These are phyloP conservation scores for Orobanche coerulescens DNA, from an alignment of 257 asterid species.

Conservation along the genomic window DNA sequence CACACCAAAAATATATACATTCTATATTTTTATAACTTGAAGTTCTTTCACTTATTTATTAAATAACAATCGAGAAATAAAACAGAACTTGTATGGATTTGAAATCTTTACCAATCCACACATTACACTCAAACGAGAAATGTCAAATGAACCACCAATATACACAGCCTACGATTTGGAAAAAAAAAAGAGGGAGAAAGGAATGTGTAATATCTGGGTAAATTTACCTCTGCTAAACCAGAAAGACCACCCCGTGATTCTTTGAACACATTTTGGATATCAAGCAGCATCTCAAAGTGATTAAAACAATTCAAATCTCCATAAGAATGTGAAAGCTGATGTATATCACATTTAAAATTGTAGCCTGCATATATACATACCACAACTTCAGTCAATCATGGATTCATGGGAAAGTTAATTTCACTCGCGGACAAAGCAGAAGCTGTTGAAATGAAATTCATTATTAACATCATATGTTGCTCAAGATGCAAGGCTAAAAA, in stretches of 20 bases:
- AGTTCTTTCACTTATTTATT: too few relatives aligned
- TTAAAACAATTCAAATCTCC: slow-evolving; percentile 67
- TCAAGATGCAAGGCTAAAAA: slow-evolving; percentile 9
- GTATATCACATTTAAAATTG: slow-evolving; percentile 79
- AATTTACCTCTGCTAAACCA: slow-evolving; percentile 73
- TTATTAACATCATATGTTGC: background rate
- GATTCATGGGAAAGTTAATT: slow-evolving; percentile 2
- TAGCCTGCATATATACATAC: slow-evolving; percentile 45
- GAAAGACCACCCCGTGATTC: slow-evolving; percentile 85
- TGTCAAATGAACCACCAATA: too few relatives aligned
- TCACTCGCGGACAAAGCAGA: background rate
- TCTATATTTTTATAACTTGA: too few relatives aligned
- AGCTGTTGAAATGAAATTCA: background rate
- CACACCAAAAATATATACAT: too few relatives aligned
- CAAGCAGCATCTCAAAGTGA: slow-evolving; percentile 83
- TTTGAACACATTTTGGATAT: slow-evolving; percentile 81
- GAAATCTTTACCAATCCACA: too few relatives aligned
- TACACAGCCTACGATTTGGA: too few relatives aligned
- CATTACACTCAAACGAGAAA: too few relatives aligned
- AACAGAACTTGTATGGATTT: too few relatives aligned
- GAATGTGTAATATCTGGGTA: background rate
- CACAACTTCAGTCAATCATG: slow-evolving; percentile 20
- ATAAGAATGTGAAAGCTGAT: slow-evolving; percentile 73
- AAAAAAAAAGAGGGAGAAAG: too few relatives aligned
- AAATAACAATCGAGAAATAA: too few relatives aligned